Evolutionary conservation across 2,329 filamentous ascomycete genomes (phyloP).

Genomic region (Fusarium sp.): DNA sequence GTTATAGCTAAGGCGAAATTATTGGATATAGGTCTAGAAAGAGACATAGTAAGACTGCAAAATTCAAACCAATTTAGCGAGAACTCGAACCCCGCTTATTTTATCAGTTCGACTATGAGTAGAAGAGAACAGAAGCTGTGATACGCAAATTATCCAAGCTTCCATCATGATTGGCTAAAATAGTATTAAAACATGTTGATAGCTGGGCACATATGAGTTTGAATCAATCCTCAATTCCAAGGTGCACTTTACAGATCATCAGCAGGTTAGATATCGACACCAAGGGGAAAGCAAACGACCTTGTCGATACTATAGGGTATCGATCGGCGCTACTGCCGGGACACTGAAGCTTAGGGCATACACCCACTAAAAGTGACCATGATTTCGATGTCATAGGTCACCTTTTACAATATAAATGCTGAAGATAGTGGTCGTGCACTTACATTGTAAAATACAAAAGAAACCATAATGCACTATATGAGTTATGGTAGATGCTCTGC

Average conservation of each 20-base stretch:
- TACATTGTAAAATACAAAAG: not conserved
- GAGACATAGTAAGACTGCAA: accelerated
- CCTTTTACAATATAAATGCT: not conserved
- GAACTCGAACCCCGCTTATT: too few species aligned
- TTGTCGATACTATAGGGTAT: not conserved
- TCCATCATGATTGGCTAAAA: accelerated
- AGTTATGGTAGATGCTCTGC: accelerated
- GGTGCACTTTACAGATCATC: accelerated
- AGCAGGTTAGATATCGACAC: too few species aligned
- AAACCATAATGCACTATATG: too few species aligned
- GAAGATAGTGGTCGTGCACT: accelerated
- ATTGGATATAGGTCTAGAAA: too few species aligned
- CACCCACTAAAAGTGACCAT: not conserved
- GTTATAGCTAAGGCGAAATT: too few species aligned
- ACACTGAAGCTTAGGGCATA: not conserved
- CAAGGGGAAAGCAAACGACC: too few species aligned
- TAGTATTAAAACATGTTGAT: accelerated
- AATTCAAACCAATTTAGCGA: too few species aligned
- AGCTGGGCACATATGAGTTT: accelerated
- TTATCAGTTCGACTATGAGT: too few species aligned
- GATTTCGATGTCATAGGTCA: not conserved
- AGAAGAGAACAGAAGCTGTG: too few species aligned
- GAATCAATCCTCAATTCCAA: accelerated
- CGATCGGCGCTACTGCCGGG: not conserved
- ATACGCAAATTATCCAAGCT: too few species aligned